Evolutionary conservation across 2,329 filamentous ascomycete species (phyloP), one percentile per base, ranked within the genome.

Genomic region (Aspergillus hiratsukae): DNA sequence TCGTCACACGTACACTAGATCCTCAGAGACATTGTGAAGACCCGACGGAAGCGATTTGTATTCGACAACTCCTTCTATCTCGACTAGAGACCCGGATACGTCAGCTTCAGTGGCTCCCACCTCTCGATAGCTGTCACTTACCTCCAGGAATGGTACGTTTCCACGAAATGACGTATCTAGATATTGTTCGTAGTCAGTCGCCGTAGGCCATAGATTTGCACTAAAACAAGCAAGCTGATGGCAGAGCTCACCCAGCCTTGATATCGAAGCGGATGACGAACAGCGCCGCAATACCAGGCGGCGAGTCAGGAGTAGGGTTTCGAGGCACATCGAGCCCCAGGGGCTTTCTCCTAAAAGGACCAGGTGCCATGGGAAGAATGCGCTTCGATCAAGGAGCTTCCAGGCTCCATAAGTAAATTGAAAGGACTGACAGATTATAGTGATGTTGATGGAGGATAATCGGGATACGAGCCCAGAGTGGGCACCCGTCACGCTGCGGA

Each of bases 31-130:
- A 56, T 90, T 89, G 75, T 99, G 94, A 51, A 97, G 76, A 25
- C 94, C 94, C 0, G 93, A 97, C 2, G 94, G 94, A 49, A 99
- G 82, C 59, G 91, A 95, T 76, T 97, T 97, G 82, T 91, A 99
- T 76, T 99, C 94, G 67, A 97, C 91, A 25, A 89, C 86, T 54
- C 91, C 91, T 64, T 96, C 90, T 50, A 97, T 83, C 49, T 80
- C 73, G 43, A 84, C 80, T 82, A 56, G 57, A 49, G 53, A 51
- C 25, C 27, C 25, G 45, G 51, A 46, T 56, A 49, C 52, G 60
- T 66, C 50, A 70, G 63, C 51, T 54, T 57, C 50, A 46, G 29
- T 56, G 56, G 53, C 29, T 17, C 43, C 37, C 11, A 51, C 41
- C 53, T 31, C 17, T 25, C 52, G 41, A 41, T 41, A 41, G 52